Evolutionary conservation across 768 basidiomycete genomes (phyloP), one percentile per base, ranked within the genome.

Genomic region (Boletus speciosus): DNA sequence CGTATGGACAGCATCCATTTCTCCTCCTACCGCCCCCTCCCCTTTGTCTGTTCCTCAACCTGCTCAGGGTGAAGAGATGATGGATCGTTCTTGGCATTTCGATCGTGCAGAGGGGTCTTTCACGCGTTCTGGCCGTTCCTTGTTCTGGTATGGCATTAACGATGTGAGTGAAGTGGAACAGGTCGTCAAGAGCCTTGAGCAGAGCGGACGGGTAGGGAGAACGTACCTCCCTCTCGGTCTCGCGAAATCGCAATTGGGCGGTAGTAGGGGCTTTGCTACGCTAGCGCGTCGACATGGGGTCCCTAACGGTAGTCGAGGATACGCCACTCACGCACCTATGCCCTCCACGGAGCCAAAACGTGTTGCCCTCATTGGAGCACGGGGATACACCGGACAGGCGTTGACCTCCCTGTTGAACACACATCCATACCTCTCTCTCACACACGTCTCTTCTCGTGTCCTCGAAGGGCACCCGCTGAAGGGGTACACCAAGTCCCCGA

Each of bases 101-200:
- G 96, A 99, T 76, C 85, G 94, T 51, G 93, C 97, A 0, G 95
- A 98, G 61, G 97, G 97, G 1, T 93, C 90, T 72, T 99, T 99
- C 77, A 96, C 94, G 16, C 81, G 97, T 37, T 91, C 91, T 16
- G 95, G 96, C 19, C 85, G 85, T 73, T 94, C 86, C 65, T 73
- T 99, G 66, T 98, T 97, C 81, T 99, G 97, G 96, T 98, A 96
- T 67, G 97, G 97, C 41, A 79, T 98, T 27, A 86, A 88, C 58
- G 91, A 95, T 63, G 84, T 96, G 27, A 81, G 82, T 50, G 95
- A 98, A 72, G 92, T 99, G 29, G 94, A 99, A 80, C 79, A 73
- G 63, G 80, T 87, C 55, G 86, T 99, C 62, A 84, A 82, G 66
- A 76, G 68, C 35, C 86, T 88, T 49, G 90, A 93, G 64, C 75